Evolutionary conservation across 140 eudicot genomes (phyloP).

Genomic region (Anethum foeniculum): DNA sequence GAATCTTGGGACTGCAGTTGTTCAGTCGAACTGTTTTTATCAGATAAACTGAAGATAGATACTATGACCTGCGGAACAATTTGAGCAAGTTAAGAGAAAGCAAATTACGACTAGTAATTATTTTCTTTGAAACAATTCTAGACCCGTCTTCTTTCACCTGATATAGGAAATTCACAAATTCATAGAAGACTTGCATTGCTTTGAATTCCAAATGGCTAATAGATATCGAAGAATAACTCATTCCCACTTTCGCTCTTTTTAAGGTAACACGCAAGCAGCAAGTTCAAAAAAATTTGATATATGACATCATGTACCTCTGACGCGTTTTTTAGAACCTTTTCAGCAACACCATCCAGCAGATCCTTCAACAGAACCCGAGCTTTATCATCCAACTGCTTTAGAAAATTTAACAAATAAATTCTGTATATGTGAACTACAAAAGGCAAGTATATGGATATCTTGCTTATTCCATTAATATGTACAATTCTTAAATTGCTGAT

Average conservation of each 20-base stretch:
- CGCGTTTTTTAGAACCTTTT: conserved; percentile 30
- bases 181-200: neutral
- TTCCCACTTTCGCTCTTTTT: neutral
- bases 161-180: neutral
- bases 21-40: conserved; percentile 20
- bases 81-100: neutral
- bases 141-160: neutral
- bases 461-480: neutral
- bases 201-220: neutral
- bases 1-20: conserved; percentile 16
- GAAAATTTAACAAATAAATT: neutral
- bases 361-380: conserved; percentile 33
- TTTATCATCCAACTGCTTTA: conserved; percentile 31
- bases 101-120: neutral
- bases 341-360: conserved; percentile 30
- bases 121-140: neutral
- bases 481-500: neutral
- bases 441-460: too few relatives aligned
- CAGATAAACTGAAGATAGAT: conserved; percentile 16
- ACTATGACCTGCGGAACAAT: conserved; percentile 27
- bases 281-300: neutral
- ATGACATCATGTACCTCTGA: conserved; percentile 29
- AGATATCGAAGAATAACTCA: neutral
- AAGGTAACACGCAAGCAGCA: neutral
- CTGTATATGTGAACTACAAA: neutral